Percentiles rank a stretch among this genome's conserved stretches.
Conservation (phyloP, 202 grass and related monocot species). For the Musa balbisiana region DNA sequence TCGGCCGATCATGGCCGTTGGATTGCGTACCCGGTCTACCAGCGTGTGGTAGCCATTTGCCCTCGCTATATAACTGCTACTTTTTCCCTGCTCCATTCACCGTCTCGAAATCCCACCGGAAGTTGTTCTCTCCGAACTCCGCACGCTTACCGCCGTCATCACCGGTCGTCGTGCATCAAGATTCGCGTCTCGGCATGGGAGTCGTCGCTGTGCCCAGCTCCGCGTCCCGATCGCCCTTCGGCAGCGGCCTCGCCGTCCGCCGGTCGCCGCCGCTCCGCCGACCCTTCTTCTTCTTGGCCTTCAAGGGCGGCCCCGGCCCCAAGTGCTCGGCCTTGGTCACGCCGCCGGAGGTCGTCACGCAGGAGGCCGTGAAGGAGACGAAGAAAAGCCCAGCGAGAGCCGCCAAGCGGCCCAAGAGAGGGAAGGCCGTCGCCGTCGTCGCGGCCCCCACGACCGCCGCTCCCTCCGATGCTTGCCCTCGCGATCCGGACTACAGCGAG, state of each 20-base stretch:
- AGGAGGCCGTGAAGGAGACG: conserved; percentile 24
- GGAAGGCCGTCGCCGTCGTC: not conserved
- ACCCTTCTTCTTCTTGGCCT: conserved; percentile 18
- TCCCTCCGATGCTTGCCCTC: conserved; percentile 13
- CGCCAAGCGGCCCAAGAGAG: conserved; percentile 14
- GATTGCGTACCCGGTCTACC: not conserved
- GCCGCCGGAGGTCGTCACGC: conserved; percentile 17
- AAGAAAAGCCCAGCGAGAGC: conserved; percentile 37
- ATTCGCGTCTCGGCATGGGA: conserved; percentile 5
- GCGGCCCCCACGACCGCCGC: not conserved
- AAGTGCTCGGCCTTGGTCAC: conserved; percentile 52
- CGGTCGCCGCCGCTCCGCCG: conserved; percentile 27
- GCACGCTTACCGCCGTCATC: conserved; percentile 2
- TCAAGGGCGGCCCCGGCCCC: conserved; percentile 23
- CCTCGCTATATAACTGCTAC: conserved; percentile 5
- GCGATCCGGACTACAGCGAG: conserved; percentile 56
- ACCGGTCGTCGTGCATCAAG: conserved; percentile 5
- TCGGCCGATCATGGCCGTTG: not conserved
- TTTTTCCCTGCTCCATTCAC: not conserved
- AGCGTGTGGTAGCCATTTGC: not conserved
- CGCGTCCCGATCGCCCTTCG: conserved; percentile 10
- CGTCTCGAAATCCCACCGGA: not conserved
- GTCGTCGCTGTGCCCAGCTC: conserved; percentile 15
- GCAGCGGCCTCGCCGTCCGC: conserved; percentile 21
- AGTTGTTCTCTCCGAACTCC: not conserved